Evolutionary conservation across 2,329 filamentous ascomycete species (phyloP), one percentile per base, ranked within the genome.

Genomic region (Onygena corvina): DNA sequence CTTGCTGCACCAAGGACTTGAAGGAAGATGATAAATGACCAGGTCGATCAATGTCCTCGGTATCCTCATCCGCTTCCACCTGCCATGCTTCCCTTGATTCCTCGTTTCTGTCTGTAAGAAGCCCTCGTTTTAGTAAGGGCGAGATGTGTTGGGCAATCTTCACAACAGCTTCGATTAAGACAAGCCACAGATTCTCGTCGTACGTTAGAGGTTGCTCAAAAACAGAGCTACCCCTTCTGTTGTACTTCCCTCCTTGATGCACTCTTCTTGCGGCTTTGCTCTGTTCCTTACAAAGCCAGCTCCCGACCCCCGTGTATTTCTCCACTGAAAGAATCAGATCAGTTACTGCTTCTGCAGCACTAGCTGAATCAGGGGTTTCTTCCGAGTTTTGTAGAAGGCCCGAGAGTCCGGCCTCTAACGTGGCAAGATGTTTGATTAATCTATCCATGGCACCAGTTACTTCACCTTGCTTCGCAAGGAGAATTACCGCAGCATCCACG

Each of bases 281-380:
- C 62, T 94, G 87, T 1, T 83, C 80, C 65, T 93, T 86, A 58
- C 92, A 96, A 9, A 98, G 72, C 92, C 92, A 98, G 46, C 94
- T 90, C 11, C 93, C 92, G 1, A 98, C 86, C 55, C 88, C 83
- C 1, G 83, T 80, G 66, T 94, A 96, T 63, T 94, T 95, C 53
- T 93, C 82, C 14, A 98, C 70, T 0, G 83, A 81, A 50, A 80
- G 77, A 3, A 94, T 73, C 1, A 94, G 73, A 50, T 89, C 83
- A 50, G 83, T 77, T 0, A 83, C 79, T 0, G 84, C 77, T 54
- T 83, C 78, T 52, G 80, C 76, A 2, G 81, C 74, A 44, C 74
- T 76, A 1, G 70, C 66, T 1, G 74, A 69, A 50, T 83, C 76
- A 1, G 73, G 72, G 23, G 76, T 75, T 0, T 80, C 74, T 3